Evolutionary conservation across 2,329 filamentous ascomycete species (phyloP).

Genomic region (Sarocladium oryzae): DNA sequence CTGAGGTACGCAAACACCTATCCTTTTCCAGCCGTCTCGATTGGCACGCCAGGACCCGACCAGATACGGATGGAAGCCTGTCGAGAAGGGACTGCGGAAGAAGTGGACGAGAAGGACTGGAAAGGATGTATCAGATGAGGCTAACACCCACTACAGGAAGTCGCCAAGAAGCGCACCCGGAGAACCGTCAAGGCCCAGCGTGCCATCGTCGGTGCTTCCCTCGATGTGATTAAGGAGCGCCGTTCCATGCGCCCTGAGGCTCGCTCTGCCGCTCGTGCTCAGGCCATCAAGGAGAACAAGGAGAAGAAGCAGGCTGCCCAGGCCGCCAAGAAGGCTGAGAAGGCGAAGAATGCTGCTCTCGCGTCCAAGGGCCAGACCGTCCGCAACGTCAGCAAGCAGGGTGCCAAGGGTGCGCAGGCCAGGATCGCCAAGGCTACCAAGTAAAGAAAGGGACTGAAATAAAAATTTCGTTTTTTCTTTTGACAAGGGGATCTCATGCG

Average conservation of each 20-base stretch:
- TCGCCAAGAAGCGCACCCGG: constrained; percentile 99
- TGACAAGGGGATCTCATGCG: background rate
- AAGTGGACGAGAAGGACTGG: background rate
- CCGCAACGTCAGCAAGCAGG: constrained; percentile 93
- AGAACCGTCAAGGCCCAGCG: constrained; percentile 98
- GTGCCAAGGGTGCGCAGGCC: constrained; percentile 78
- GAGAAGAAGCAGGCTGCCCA: constrained; percentile 89
- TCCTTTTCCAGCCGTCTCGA: constrained; percentile 1
- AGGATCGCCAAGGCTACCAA: constrained; percentile 85
- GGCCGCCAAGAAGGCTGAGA: constrained; percentile 96
- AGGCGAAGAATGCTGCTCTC: constrained; percentile 81
- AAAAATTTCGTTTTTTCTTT: background rate
- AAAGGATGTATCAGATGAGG: constrained; percentile 11
- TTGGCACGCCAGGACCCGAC: constrained; percentile 5
- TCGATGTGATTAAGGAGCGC: constrained; percentile 99
- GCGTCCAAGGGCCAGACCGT: constrained; percentile 70
- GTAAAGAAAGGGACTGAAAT: constrained; percentile 33
- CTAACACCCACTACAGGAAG: constrained; percentile 66
- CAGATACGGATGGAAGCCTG: background rate
- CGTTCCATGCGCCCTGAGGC: constrained; percentile 91
- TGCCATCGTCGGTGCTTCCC: constrained; percentile 96
- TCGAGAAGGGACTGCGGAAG: background rate
- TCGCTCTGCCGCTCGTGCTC: constrained; percentile 79
- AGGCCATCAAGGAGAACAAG: constrained; percentile 96
- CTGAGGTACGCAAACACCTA: constrained; percentile 69